phyloP scores from a whole-genome alignment of 768 basidiomycete genomes.

The Leucosporidium creatinivorum region DNA sequence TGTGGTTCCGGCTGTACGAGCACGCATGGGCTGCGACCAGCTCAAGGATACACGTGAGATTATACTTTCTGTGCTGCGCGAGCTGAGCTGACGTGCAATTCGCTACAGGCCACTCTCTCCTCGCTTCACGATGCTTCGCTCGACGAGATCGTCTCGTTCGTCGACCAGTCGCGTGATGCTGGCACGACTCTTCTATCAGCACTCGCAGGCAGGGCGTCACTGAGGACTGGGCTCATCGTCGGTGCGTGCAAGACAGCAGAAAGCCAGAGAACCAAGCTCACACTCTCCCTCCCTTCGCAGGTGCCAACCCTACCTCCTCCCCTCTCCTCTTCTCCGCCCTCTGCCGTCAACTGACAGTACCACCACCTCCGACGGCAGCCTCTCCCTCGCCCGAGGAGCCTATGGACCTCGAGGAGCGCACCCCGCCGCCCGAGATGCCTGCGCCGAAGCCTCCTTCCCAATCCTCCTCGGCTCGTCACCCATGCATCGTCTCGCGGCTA shows the following conservation, averaged over 20 bases:
- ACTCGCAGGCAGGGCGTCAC: neutral
- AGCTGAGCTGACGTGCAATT: neutral
- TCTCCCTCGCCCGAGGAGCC: neutral
- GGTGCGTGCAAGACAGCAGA: slow-evolving; percentile 1
- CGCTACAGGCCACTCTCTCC: slow-evolving; percentile 4
- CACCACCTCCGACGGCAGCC: neutral
- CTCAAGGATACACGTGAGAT: slow-evolving; percentile 9
- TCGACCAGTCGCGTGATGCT: neutral
- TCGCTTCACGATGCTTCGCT: slow-evolving; percentile 28
- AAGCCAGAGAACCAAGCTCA: neutral
- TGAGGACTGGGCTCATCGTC: slow-evolving; percentile 25
- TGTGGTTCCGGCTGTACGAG: slow-evolving; percentile 3
- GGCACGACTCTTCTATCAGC: neutral
- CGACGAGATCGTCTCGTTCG: slow-evolving; percentile 21
- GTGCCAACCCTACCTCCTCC: slow-evolving; percentile 26
- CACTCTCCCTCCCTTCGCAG: neutral
- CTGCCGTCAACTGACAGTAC: slow-evolving; percentile 6
- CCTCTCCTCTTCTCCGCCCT: slow-evolving; percentile 27
- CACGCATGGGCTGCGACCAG: slow-evolving; percentile 7
- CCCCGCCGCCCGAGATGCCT: no score
- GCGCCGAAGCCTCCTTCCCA: no score
- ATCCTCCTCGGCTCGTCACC: no score
- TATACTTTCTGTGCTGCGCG: rapidly evolving
- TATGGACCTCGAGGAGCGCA: neutral
- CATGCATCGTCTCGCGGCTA: slow-evolving; percentile 20